Base-by-base conservation (phyloP, 352 stramenopile species). In the Phytophthora sp. region DNA sequence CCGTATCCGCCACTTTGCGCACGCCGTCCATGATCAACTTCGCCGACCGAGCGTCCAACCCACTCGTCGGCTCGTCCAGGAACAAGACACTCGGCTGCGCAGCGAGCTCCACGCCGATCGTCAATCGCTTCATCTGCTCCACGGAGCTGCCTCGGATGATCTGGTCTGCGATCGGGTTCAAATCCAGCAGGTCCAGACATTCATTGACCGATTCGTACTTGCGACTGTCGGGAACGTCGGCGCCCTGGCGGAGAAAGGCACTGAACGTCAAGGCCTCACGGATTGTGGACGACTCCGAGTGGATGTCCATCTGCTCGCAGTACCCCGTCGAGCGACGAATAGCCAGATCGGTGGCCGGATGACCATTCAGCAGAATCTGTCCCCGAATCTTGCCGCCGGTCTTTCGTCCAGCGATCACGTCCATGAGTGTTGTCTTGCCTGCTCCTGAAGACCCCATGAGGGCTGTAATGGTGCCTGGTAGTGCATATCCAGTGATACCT, bases 361-460 rank as follows among this genome's bases (percentile, higher is more conserved):
- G 78, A 29, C 96, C 95, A 72, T 98, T 98, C 7, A 98, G 54
- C 9, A 84, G 63, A 46, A 99, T 91, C 21, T 96, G 50, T 21
- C 95, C 95, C 20, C 69, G 71, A 45, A 98, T 91, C 13, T 57
- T 82, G 16, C 96, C 96, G 21, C 79, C 82, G 2, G 81, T 96
- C 77, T 99, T 99, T 38, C 96, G 81, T 13, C 96, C 80, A 7
- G 96, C 92, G 51, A 99, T 93, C 6, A 98, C 94, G 71, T 99
- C 94, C 71, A 98, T 93, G 7, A 99, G 79, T 4, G 96, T 99
- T 12, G 95, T 98, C 75, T 99, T 98, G 2, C 95, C 93, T 26
- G 90, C 87, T 39, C 89, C 88, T 1, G 78, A 87, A 3, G 72
- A 77, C 1, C 88, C 88, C 81, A 93, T 93, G 23, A 96, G 63